Base-by-base conservation (phyloP, 2,329 filamentous ascomycete genomes). In the Corynespora cassiicola region DNA sequence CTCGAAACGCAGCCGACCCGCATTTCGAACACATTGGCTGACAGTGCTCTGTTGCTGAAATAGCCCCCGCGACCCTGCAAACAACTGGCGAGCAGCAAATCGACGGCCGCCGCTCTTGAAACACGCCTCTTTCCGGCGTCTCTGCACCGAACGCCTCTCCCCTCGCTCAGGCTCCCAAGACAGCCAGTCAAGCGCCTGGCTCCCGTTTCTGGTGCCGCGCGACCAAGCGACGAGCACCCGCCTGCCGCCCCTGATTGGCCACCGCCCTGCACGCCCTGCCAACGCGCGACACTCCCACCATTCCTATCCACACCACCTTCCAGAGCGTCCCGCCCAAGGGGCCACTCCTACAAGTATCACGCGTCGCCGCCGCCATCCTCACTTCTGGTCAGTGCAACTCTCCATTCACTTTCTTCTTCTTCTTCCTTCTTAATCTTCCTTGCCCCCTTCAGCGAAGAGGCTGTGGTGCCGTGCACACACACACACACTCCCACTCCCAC, bases 111-210 rank as follows among this genome's bases (percentile, higher is more conserved):
- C 12, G 29, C 15, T 38, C 47, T 59, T 68, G 65, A 68, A 68
- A 68, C 65, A 59, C 60, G 52, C 58, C 56, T 61, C 33, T 51
- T 56, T 61, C 50, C 47, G 56, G 57, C 48, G 50, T 31, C 45
- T 53, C 56, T 56, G 56, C 50, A 44, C 30, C 45, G 42, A n/a
- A n/a, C 47, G 43, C 47, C 49, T 52, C 54, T 50, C 52, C 51
- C 59, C 52, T 50, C 52, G 50, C 58, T 49, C 46, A 49, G 45
- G 37, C 50, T 39, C 33, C 54, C 46, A 45, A 52, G 56, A 56
- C 48, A 44, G 53, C 59, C 63, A 61, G 59, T 56, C 58, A 60
- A 59, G 47, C 61, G 58, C 63, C 58, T 52, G 54, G 37, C 43
- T 34, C 33, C 21, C 38, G 51, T 51, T 52, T 51, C 46, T 48